A percentile compares a stretch with the other conserved stretches of the same genome.
Evolutionary conservation across 1,139 yeast species (phyloP).

Genomic region (Yamadazyma dushanensis): DNA sequence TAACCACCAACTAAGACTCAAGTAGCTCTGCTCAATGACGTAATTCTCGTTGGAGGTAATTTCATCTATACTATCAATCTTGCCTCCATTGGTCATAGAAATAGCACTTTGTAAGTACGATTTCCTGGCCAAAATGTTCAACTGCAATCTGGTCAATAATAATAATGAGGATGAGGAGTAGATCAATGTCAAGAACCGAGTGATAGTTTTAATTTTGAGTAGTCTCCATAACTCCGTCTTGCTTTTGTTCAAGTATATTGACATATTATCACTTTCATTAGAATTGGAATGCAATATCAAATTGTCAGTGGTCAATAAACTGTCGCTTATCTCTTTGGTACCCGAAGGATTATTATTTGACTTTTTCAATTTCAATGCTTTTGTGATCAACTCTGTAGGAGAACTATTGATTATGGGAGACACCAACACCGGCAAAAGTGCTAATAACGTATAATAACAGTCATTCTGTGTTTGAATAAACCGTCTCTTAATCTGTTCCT

Average conservation of each 20-base stretch:
- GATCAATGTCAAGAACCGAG: conserved; percentile 70
- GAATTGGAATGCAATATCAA: conserved; percentile 34
- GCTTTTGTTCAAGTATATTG: conserved; percentile 40
- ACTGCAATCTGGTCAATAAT: conserved; percentile 77
- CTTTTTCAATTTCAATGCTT: conserved; percentile 66
- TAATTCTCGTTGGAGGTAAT: conserved; percentile 33
- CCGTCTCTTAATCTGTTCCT: conserved; percentile 72
- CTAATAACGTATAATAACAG: conserved; percentile 80
- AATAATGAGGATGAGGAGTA: conserved; percentile 71
- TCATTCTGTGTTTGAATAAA: conserved; percentile 93
- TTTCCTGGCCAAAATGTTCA: conserved; percentile 84
- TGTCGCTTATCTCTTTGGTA: conserved; percentile 24
- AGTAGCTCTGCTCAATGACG: conserved; percentile 75
- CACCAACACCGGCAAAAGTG: conserved; percentile 76
- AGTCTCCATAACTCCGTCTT: conserved; percentile 87
- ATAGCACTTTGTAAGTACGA: conserved; percentile 82
- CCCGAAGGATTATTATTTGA: conserved; percentile 8
- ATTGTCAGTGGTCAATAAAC: conserved; percentile 41
- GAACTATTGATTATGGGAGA: conserved; percentile 61
- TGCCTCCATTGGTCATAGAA: conserved; percentile 50
- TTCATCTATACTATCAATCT: conserved; percentile 22
- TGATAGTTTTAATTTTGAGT: conserved; percentile 70
- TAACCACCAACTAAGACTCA: conserved; percentile 93
- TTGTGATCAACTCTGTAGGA: conserved; percentile 74
- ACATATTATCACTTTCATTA: conserved; percentile 26